phyloP scores from a whole-genome alignment of 805 yeast genomes.

The Hanseniaspora singularis region DNA sequence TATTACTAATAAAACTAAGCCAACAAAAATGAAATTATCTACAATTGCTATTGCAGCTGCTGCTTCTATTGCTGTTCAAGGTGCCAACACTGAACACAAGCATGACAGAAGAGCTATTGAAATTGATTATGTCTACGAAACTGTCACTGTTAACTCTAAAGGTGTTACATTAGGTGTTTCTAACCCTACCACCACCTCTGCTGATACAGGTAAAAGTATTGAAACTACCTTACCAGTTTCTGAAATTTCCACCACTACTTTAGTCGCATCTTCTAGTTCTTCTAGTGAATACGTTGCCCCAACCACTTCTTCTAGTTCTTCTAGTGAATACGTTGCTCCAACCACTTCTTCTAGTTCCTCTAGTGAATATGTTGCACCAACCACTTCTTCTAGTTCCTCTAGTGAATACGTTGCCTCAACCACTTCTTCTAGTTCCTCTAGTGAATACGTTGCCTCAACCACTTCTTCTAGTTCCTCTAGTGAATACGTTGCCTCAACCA shows the following conservation, averaged over 20 bases:
- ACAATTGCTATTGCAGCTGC: constrained; percentile 26
- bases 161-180: constrained; percentile 35
- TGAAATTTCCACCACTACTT: constrained; percentile 16
- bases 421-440: constrained; percentile 21
- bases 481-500: constrained; percentile 20
- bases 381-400: constrained; percentile 22
- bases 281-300: constrained; percentile 26
- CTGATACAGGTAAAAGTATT: constrained; percentile 16
- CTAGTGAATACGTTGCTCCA: constrained; percentile 20
- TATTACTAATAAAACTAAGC: not conserved
- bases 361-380: constrained; percentile 19
- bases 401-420: constrained; percentile 21
- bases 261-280: constrained; percentile 18
- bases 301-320: constrained; percentile 21
- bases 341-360: constrained; percentile 21
- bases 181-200: constrained; percentile 20
- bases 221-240: constrained; percentile 18
- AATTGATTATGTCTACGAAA: constrained; percentile 41
- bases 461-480: constrained; percentile 29
- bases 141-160: constrained; percentile 41
- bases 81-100: constrained; percentile 31
- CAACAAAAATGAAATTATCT: constrained; percentile 27
- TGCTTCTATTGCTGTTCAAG: constrained; percentile 23
- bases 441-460: constrained; percentile 28
- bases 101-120: constrained; percentile 43